These are phyloP conservation scores for Gelatoporia subvermispora DNA, from an alignment of 768 basidiomycete species.

Conservation along the genomic window DNA sequence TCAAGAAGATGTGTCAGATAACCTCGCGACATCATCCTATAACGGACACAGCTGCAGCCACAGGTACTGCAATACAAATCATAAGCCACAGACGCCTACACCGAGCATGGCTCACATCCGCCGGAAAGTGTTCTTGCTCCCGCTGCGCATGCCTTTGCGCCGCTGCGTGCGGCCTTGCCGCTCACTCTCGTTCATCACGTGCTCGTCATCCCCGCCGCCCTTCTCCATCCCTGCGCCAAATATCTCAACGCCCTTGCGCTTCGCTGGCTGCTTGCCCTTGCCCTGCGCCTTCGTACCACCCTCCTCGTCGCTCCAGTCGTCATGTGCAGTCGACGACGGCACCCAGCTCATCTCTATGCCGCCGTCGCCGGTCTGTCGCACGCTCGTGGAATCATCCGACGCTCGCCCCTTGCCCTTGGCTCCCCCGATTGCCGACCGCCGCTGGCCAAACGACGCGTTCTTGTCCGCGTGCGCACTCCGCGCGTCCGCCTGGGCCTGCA, in stretches of 20 bases:
- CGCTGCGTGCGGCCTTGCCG: constrained; percentile 75
- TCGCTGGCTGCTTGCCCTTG: constrained; percentile 29
- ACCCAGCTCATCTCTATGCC: constrained; percentile 85
- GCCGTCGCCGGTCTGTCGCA: constrained; percentile 41
- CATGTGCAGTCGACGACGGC: constrained; percentile 37
- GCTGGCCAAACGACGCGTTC: constrained; percentile 66
- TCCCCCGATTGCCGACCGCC: constrained; percentile 30
- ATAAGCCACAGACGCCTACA: background rate
- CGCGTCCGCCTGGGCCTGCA: constrained; percentile 40
- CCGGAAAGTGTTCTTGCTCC: constrained; percentile 80
- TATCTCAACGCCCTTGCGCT: constrained; percentile 60
- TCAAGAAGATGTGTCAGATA: too few relatives aligned
- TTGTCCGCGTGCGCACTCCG: constrained; percentile 34
- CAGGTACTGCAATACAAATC: background rate
- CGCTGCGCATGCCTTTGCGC: constrained; percentile 78
- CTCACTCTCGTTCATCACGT: constrained; percentile 56
- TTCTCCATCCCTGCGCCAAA: constrained; percentile 91
- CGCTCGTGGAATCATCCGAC: constrained; percentile 10
- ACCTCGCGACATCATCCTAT: too few relatives aligned
- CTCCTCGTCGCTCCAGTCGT: constrained; percentile 29
- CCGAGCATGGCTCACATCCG: constrained; percentile 11
- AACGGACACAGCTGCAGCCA: too few relatives aligned
- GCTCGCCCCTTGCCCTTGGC: constrained; percentile 14
- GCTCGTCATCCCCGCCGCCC: constrained; percentile 48
- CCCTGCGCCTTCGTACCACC: constrained; percentile 18